Evolutionary conservation across 148 eudicot genomes (phyloP), one percentile per base, ranked within the genome.

Genomic region (Vaccinium vitisidaea): DNA sequence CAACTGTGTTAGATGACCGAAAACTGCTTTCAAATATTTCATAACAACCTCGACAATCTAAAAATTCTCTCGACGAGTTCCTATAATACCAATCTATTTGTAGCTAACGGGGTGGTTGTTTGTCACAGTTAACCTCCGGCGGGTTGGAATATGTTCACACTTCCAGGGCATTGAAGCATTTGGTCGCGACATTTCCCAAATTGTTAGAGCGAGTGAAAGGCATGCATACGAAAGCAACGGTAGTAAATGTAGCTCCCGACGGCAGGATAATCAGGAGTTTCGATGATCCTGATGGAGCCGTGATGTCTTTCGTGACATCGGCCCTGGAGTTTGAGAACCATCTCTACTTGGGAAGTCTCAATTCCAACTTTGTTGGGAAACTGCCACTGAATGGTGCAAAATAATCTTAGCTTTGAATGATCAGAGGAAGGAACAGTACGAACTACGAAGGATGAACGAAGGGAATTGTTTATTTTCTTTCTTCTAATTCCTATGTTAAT

Each of bases 291-390:
- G 81, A 82, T 69, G 98, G 98, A 39, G 84, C 89, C 25, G 92
- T 92, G 71, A 84, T 92, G 86, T 85, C 88, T 0, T 93, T 92
- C 53, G 98, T 96, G 32, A 96, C 98, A 6, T 91, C 99, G 3
- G 97, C 93, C 16, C 8, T 92, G 50, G 97, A 94, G 91, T 90
- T 90, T 70, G 92, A 96, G 32, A 94, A 87, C 7, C 84, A 94
- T 86, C 92, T 96, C 63, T 94, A 94, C 87, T 77, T 96, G 55
- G 99, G 98, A 73, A 92, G 92, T 85, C 87, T 96, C 25, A 83
- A 84, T 52, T 36, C 85, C 80, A 75, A 96, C 87, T 96, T 92
- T 75, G n/a, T 96, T 30, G 98, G 95, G 9, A 94, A 93, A 84
- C 55, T 96, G 52, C 84, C 89, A 6, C 71, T 91, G 8, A 74